These are phyloP conservation scores for Smittium mucronatum DNA, from an alignment of 371 early-diverging fungal species.

Conservation along the genomic window DNA sequence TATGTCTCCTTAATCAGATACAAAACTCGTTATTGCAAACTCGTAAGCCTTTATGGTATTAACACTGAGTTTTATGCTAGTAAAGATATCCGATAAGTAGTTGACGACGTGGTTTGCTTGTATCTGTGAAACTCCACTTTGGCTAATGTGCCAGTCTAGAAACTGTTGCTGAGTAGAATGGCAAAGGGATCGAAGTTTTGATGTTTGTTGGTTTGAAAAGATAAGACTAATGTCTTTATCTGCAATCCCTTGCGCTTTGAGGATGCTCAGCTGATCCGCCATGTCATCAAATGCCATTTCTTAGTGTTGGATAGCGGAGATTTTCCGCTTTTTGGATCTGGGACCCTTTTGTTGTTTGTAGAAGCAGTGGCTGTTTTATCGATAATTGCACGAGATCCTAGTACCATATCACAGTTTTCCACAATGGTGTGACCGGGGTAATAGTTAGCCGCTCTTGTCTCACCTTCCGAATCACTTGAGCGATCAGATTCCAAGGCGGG, in stretches of 20 bases:
- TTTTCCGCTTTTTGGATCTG: background rate
- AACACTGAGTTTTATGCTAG: background rate
- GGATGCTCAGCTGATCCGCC: background rate
- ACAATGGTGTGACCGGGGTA: constrained; percentile 9
- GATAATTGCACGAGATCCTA: background rate
- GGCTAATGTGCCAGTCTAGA: background rate
- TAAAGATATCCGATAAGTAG: background rate
- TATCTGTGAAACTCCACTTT: background rate
- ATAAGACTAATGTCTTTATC: constrained; percentile 3
- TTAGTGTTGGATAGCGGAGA: background rate
- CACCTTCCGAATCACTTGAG: constrained; percentile 18
- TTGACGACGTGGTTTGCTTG: background rate
- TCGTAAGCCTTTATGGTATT: background rate
- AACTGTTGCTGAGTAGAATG: background rate
- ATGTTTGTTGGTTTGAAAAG: background rate
- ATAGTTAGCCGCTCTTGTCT: constrained; percentile 6
- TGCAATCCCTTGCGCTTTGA: background rate
- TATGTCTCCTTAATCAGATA: no score
- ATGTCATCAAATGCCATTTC: background rate
- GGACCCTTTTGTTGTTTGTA: background rate
- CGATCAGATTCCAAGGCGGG: constrained; percentile 25
- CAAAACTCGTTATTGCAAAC: no score
- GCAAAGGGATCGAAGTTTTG: background rate
- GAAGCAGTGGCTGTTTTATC: background rate
- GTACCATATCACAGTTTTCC: background rate